Evolutionary conservation across 768 basidiomycete genomes (phyloP).

Genomic region (Boletus pseudo-olivaceus): DNA sequence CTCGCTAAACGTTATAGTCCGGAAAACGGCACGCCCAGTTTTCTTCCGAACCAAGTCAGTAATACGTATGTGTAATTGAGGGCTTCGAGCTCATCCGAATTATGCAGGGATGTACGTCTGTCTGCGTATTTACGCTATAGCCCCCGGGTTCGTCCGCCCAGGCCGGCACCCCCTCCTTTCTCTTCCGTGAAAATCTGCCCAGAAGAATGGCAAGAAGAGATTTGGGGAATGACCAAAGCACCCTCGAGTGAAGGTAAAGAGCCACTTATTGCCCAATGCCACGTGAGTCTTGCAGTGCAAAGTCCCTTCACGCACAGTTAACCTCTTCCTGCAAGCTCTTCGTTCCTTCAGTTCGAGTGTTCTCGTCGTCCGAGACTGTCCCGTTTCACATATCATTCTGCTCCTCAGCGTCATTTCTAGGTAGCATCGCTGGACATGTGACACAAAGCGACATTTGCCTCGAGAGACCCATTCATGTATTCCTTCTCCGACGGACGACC

Average conservation of each 20-base stretch:
- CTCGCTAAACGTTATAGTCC: constrained; percentile 25
- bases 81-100: constrained; percentile 1
- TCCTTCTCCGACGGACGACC: constrained; percentile 51
- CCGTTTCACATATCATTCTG: constrained; percentile 65
- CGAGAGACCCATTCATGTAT: constrained; percentile 43
- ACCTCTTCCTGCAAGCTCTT: constrained; percentile 44
- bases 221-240: constrained; percentile 25
- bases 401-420: constrained; percentile 41
- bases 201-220: constrained; percentile 34
- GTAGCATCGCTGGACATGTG: constrained; percentile 7
- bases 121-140: constrained; percentile 25
- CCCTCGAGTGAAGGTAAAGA: constrained; percentile 4
- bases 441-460: constrained; percentile 7
- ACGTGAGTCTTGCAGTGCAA: constrained; percentile 20
- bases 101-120: constrained; percentile 20
- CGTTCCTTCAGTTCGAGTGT: constrained; percentile 58
- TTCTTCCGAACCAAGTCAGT: constrained; percentile 25
- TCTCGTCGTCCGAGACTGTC: constrained; percentile 51
- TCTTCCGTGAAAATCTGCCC: constrained; percentile 26
- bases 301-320: background rate
- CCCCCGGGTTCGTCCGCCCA: constrained; percentile 31
- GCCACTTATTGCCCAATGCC: constrained; percentile 25
- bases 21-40: constrained; percentile 14
- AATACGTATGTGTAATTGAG: background rate
- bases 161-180: constrained; percentile 25